Conservation (phyloP, 2,329 filamentous ascomycete genomes). For the Ploettnerulaceae sp. region DNA sequence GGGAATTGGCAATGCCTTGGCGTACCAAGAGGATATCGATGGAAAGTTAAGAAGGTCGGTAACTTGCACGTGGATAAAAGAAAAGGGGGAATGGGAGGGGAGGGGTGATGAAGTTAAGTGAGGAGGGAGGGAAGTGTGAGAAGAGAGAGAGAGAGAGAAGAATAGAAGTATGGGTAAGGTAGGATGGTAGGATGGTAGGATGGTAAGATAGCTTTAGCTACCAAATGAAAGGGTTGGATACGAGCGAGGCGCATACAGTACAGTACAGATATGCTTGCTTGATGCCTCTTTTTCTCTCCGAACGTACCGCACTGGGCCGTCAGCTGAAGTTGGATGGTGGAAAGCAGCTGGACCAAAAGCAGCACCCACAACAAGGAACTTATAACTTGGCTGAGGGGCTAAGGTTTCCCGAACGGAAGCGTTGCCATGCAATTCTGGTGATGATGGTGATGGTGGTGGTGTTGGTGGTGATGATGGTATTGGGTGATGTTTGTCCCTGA, state of each 20-base stretch:
- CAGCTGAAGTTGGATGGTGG: conserved; percentile 13
- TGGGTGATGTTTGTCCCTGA: too few relatives aligned
- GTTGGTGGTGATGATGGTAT: too few relatives aligned
- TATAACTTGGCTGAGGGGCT: too few relatives aligned
- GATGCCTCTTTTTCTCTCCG: conserved; percentile 6
- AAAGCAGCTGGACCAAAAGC: too few relatives aligned
- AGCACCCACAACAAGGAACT: too few relatives aligned
- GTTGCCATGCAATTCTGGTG: too few relatives aligned
- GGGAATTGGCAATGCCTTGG: conserved; percentile 3
- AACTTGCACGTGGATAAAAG: not conserved
- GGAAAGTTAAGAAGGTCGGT: not conserved
- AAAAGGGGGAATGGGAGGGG: not conserved
- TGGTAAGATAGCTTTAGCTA: not conserved
- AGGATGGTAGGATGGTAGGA: not conserved
- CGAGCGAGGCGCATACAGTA: conserved; percentile 7
- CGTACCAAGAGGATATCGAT: not conserved
- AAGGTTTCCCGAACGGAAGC: too few relatives aligned
- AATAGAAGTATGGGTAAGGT: not conserved
- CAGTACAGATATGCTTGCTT: not conserved
- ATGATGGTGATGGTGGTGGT: too few relatives aligned
- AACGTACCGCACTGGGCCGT: conserved; percentile 3
- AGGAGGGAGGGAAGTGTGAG: not conserved
- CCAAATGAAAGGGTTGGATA: not conserved
- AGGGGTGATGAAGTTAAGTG: not conserved
- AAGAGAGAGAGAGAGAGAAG: not conserved